Base-by-base conservation (phyloP, 495 filamentous ascomycete species). In the Pyrenula massariospora region DNA sequence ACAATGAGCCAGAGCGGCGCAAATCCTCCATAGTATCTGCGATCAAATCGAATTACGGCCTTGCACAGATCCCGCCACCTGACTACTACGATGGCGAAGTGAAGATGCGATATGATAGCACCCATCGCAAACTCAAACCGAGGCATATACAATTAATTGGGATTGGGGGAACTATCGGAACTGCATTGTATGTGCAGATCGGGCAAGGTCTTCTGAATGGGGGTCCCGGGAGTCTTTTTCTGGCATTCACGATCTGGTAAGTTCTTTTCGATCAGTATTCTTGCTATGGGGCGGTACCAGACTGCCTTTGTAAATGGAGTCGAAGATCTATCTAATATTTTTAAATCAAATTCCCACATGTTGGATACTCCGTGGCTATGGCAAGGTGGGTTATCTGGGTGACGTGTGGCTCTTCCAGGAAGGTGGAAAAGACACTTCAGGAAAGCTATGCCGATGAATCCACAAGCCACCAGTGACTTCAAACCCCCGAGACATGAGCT, bases 121-220 rank as follows among this genome's bases (percentile, higher is more conserved):
- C 79, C 10, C 75, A 78, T 15, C 81, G 84, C 10, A 78, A 74
- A 59, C 68, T 88, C 22, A 82, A 82, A 55, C 77, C 82, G 20
- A 73, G 85, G 51, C 85, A 88, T 64, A 80, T 87, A 55, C 83
- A 88, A 61, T 70, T 91, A 56, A 89, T 89, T 54, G 85, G 83
- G 48, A 83, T 89, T 60, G 87, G 87, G 42, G 87, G 87, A 31
- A 83, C 82, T 31, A 90, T 89, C 63, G 87, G 87, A n/a, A 90
- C 87, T n/a, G 87, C 79, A 1, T 71, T 90, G 11, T 90, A 84
- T 67, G 84, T 90, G 22, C 80, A 85, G 59, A 90, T 93, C 55
- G 89, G 88, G 19, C 72, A 69, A 21, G 79, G 78, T 1, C 62
- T 91, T 53, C 70, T 86, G 22, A 73, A 86, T 25, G 88, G 88